Conservation (phyloP, 306 rosid genomes). For the Lathyrus sativus region DNA sequence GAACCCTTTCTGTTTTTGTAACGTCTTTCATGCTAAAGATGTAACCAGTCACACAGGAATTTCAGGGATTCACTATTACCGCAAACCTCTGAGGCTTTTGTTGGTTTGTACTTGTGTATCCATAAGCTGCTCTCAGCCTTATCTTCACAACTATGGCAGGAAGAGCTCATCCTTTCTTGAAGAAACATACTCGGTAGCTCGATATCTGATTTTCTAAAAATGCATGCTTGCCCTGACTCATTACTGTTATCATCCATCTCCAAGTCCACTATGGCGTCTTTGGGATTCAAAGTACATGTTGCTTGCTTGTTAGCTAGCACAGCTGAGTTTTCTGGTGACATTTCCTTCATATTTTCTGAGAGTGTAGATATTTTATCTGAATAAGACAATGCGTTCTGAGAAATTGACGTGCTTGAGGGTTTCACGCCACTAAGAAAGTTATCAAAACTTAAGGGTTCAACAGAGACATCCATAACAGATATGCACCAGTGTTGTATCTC, state of each 20-base stretch:
- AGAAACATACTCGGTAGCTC: slow-evolving; percentile 62
- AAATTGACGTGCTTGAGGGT: slow-evolving; percentile 33
- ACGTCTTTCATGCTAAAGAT: slow-evolving; percentile 64
- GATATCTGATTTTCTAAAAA: slow-evolving; percentile 36
- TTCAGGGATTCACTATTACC: slow-evolving; percentile 77
- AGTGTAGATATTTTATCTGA: slow-evolving; percentile 43
- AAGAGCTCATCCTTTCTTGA: slow-evolving; percentile 59
- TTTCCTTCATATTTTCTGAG: slow-evolving; percentile 40
- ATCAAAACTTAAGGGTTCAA: slow-evolving; percentile 63
- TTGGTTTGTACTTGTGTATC: slow-evolving; percentile 79
- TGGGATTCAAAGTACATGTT: slow-evolving; percentile 22
- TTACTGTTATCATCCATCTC: slow-evolving; percentile 36
- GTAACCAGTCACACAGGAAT: slow-evolving; percentile 74
- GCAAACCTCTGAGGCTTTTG: slow-evolving; percentile 76
- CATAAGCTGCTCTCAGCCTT: slow-evolving; percentile 61
- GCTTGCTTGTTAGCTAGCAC: slow-evolving; percentile 37
- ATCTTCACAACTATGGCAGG: slow-evolving; percentile 49
- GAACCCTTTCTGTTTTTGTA: slow-evolving; percentile 45
- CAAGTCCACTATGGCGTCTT: slow-evolving; percentile 43
- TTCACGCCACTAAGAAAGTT: slow-evolving; percentile 41
- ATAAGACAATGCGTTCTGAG: slow-evolving; percentile 37
- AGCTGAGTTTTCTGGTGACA: slow-evolving; percentile 36
- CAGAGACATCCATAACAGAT: slow-evolving; percentile 48
- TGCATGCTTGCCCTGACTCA: slow-evolving; percentile 38
- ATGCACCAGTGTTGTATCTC: too few relatives aligned